Conservation (phyloP, 1,284 basidiomycete genomes). For the Sanghuangporus sanghuang region DNA sequence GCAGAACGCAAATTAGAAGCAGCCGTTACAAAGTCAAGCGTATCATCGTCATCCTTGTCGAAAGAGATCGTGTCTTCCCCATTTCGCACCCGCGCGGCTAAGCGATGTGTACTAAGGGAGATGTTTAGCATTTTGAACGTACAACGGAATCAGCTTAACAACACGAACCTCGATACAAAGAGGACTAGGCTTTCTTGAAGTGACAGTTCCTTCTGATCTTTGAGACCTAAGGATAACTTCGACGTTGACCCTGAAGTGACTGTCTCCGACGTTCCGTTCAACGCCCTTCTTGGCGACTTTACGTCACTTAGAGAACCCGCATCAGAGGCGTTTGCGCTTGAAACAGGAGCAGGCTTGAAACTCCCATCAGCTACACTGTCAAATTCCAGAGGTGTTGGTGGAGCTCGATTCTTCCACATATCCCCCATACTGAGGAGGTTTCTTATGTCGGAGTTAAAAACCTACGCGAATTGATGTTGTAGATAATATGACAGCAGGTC, state of each 20-base stretch:
- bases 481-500: neutral
- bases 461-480: slow-evolving; percentile 37
- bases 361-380: slow-evolving; percentile 60
- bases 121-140: neutral
- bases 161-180: slow-evolving; percentile 72
- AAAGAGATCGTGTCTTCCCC: slow-evolving; percentile 83
- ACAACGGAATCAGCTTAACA: neutral
- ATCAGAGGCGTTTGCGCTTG: slow-evolving; percentile 7
- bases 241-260: slow-evolving; percentile 18
- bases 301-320: slow-evolving; percentile 17
- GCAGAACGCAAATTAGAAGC: slow-evolving; percentile 88
- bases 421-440: slow-evolving; percentile 94
- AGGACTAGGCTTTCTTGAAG: slow-evolving; percentile 78
- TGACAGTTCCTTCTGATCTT: slow-evolving; percentile 75
- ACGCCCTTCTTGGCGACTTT: slow-evolving; percentile 19
- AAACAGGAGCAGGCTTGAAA: slow-evolving; percentile 41
- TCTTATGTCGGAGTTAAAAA: slow-evolving; percentile 85
- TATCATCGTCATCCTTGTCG: slow-evolving; percentile 98
- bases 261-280: slow-evolving; percentile 15
- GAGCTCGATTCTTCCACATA: slow-evolving; percentile 91
- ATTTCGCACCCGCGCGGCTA: slow-evolving; percentile 68
- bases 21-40: slow-evolving; percentile 94
- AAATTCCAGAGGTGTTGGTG: slow-evolving; percentile 82
- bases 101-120: slow-evolving; percentile 59
- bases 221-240: slow-evolving; percentile 41